Evolutionary conservation across 768 basidiomycete genomes (phyloP).

Genomic region (Agrocybe chaxingu): DNA sequence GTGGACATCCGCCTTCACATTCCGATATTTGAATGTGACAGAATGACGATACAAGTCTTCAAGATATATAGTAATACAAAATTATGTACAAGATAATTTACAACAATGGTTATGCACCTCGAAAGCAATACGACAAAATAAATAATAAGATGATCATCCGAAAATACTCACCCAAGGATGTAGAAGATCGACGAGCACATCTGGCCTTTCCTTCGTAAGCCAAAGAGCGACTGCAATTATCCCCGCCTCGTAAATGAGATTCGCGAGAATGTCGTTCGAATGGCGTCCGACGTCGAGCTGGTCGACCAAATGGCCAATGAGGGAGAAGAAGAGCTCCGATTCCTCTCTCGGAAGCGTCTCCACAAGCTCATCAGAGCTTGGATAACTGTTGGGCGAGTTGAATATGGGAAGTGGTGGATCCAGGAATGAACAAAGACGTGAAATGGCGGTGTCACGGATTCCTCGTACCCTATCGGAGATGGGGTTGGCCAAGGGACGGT

Average conservation of each 20-base stretch:
- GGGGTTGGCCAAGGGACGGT: constrained; percentile 10
- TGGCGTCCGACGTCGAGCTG: constrained; percentile 4
- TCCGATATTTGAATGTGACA: too few species aligned
- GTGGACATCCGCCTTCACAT: too few species aligned
- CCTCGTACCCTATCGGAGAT: constrained; percentile 13
- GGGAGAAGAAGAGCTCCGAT: constrained; percentile 20
- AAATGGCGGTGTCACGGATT: constrained; percentile 9
- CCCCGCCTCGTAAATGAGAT: constrained; percentile 21
- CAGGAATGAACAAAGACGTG: constrained; percentile 3
- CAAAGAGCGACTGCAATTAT: constrained; percentile 22
- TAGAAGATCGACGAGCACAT: constrained; percentile 14
- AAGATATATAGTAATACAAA: too few species aligned
- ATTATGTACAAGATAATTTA: too few species aligned
- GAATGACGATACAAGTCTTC: too few species aligned
- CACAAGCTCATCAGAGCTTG: constrained; percentile 5
- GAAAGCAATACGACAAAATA: too few species aligned
- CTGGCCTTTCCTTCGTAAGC: constrained; percentile 15
- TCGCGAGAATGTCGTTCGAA: constrained; percentile 16
- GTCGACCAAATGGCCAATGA: constrained; percentile 14
- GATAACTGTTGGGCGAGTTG: neutral
- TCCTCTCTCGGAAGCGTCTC: constrained; percentile 14
- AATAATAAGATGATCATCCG: neutral
- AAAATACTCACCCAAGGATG: constrained; percentile 9
- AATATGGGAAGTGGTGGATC: constrained; percentile 12
- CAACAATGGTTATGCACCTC: too few species aligned